Evolutionary conservation across 2,329 filamentous ascomycete genomes (phyloP), one percentile per base, ranked within the genome.

Genomic region (Aspergillus fructus): DNA sequence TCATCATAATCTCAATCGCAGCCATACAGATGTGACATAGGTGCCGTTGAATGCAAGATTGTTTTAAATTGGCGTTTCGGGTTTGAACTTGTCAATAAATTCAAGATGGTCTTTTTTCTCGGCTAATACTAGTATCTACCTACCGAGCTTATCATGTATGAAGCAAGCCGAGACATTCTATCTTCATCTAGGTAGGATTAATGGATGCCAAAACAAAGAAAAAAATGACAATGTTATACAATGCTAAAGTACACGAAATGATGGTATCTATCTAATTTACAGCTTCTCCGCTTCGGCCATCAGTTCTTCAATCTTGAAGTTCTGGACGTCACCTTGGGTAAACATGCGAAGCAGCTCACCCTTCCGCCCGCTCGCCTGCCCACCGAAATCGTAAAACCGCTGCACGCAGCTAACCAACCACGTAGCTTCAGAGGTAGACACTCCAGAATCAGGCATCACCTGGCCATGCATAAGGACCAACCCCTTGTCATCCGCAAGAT

Each of bases 351-450:
- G 74, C 71, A 99, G 72, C 74, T 83, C 83, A 69, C 82, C 85
- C 76, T 89, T 87, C 62, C 84, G 83, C 56, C 82, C 82, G 65
- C 64, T 74, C n/a, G 78, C 73, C 63, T 79, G 85, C 17, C 88
- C 85, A 73, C 78, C 59, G 75, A 83, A 75, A 55, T 79, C 78
- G 71, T 99, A 99, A 75, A 99, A 99, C 70, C 91, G 87, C 80
- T 99, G 94, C 77, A 99, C 78, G 66, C 91, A 94, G 85, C 97
- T 90, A 49, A 96, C 81, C 66, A 99, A 77, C 88, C 90, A 97
- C 75, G 87, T 88, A n/a, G 89, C 93, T 70, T 96, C 89, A 53
- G 92, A 85, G 0, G 90, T 83, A 62, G 81, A 87, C 5, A 96
- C 85, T 4, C 93, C 93, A 12, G 87, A 80, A 30, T 88, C 88